Percentiles rank a stretch among this genome's conserved stretches.
These are phyloP conservation scores for Geotrichum klebahnii DNA, from an alignment of 1,139 yeast species.

Conservation along the genomic window DNA sequence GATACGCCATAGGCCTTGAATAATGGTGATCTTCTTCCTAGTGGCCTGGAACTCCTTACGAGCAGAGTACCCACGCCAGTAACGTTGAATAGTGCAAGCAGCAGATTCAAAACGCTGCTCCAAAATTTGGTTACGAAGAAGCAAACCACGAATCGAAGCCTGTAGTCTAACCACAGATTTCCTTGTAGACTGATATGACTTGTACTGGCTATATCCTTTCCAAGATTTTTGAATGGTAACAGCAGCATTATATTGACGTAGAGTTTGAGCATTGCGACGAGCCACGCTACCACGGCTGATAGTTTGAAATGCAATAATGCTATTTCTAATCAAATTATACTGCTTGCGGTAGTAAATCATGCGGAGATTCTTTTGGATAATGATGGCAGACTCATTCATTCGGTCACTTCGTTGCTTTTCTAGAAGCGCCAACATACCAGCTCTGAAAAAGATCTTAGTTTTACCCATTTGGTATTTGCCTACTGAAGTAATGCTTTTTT, in stretches of 20 bases:
- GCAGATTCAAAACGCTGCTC: slow-evolving; percentile 55
- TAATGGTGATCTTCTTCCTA: slow-evolving; percentile 55
- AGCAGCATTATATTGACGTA: slow-evolving; percentile 64
- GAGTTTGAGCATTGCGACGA: slow-evolving; percentile 55
- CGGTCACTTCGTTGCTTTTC: slow-evolving; percentile 82
- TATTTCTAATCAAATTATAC: slow-evolving; percentile 53
- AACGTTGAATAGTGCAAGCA: slow-evolving; percentile 68
- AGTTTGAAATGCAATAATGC: slow-evolving; percentile 59
- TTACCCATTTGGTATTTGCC: slow-evolving; percentile 73
- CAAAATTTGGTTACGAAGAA: slow-evolving; percentile 50
- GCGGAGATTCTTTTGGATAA: slow-evolving; percentile 82
- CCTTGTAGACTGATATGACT: slow-evolving; percentile 44
- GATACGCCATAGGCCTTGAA: slow-evolving; percentile 78
- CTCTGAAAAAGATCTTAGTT: slow-evolving; percentile 87
- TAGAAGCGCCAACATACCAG: slow-evolving; percentile 85
- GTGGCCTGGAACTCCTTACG: slow-evolving; percentile 46
- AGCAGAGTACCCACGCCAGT: slow-evolving; percentile 56
- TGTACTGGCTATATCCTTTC: slow-evolving; percentile 61
- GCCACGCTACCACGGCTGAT: slow-evolving; percentile 59
- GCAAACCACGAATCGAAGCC: slow-evolving; percentile 61
- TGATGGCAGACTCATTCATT: slow-evolving; percentile 68
- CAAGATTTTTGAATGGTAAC: slow-evolving; percentile 64
- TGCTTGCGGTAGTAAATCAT: slow-evolving; percentile 59
- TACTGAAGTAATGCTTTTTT: slow-evolving; percentile 57
- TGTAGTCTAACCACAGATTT: slow-evolving; percentile 59